Base-by-base conservation (phyloP, 768 basidiomycete genomes). In the Rhodosporidiobolus odoratus region DNA sequence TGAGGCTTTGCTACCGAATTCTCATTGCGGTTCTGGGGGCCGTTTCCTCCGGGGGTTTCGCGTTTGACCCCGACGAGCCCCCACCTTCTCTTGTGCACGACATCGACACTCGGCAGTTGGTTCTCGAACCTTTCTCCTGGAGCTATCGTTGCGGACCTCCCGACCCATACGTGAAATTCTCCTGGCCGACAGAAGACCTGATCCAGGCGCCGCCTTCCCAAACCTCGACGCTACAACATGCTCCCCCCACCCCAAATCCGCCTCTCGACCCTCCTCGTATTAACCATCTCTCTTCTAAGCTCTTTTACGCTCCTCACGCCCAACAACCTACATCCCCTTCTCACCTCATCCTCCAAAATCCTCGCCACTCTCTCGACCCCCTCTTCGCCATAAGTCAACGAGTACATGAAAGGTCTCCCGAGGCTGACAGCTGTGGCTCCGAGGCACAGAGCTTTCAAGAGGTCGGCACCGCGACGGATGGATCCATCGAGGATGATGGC, bases 391-490 rank as follows among this genome's bases (percentile, higher is more conserved):
- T 81, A 82, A 25, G 75, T 66, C 50, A 83, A 80, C 23, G 79
- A 91, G 77, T 91, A 95, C 12, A 95, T 83, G 82, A 94, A 92
- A 16, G 89, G 84, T n/a, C 92, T 83, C 3, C 92, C 92, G 41
- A 94, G 81, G 10, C 91, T 91, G 27, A 92, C 90, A 17, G 88
- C 90, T 72, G 81, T 87, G 15, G 92, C 92, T 19, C 92, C 92
- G 8, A 83, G 76, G 38, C 81, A 80, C 9, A 83, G 75, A 2
- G 82, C 80, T 53, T 81, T 82, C n/a, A 83, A 65, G 45, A 82
- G 77, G 65, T 83, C 82, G 84, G 82, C 82, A 0, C 83, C 84
- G n/a, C 82, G 78, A 10, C 82, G 77, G 43, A 84, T 79, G 12
- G 83, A 83, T 15, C 83, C 83, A 72, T 83, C 83, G 34, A 83